Evolutionary conservation across 257 asterid species (phyloP).

Genomic region (Solanum virginianum): DNA sequence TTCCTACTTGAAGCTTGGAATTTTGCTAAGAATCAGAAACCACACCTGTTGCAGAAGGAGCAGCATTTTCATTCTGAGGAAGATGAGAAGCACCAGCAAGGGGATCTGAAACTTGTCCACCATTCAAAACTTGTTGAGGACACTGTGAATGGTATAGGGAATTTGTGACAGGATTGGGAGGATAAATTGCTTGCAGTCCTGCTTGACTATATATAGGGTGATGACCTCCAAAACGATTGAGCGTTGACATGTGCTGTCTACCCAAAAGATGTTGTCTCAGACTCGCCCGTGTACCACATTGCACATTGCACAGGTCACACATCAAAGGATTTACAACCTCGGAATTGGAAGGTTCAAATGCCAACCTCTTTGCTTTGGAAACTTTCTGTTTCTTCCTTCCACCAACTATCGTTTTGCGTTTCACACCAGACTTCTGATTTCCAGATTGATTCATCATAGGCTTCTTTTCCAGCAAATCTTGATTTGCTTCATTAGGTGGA

Average conservation of each 20-base stretch:
- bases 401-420: slow-evolving; percentile 1
- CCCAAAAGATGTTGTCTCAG: slow-evolving; percentile 10
- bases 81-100: background rate
- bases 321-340: slow-evolving; percentile 6
- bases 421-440: background rate
- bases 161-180: slow-evolving; percentile 9
- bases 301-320: slow-evolving; percentile 17
- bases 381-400: slow-evolving; percentile 9
- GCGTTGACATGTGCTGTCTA: slow-evolving; percentile 11
- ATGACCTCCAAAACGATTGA: slow-evolving; percentile 6
- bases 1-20: background rate
- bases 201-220: slow-evolving; percentile 6
- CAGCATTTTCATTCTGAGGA: background rate
- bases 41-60: background rate
- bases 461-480: background rate
- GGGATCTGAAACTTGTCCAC: background rate
- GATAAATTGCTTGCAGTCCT: slow-evolving; percentile 21
- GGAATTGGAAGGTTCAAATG: slow-evolving; percentile 3
- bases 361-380: background rate
- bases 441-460: background rate
- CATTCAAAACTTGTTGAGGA: slow-evolving; percentile 5
- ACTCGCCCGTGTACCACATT: slow-evolving; percentile 8
- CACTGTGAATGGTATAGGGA: background rate
- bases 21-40: background rate
- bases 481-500: background rate